Conservation (phyloP, 768 basidiomycete species). For the Paxillus ammoniavirescens region DNA sequence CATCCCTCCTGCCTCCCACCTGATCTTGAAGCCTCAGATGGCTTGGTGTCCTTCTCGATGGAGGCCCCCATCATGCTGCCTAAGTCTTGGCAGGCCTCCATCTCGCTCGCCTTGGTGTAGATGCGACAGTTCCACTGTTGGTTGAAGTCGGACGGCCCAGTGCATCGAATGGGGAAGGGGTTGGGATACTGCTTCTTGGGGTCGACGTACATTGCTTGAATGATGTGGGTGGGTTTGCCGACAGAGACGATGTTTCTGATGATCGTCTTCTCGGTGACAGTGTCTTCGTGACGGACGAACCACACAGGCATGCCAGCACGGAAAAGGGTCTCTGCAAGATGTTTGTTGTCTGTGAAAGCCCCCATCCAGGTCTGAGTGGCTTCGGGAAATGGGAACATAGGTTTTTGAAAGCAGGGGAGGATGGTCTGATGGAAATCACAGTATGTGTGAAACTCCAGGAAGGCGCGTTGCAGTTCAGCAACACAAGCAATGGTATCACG, state of each 20-base stretch:
- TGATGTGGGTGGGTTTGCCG: background rate
- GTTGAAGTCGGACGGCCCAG: no score
- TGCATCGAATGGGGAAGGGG: no score
- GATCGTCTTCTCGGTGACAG: background rate
- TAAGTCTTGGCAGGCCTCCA: no score
- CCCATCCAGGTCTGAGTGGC: background rate
- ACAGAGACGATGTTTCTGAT: background rate
- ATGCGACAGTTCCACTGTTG: no score
- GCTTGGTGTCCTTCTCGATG: no score
- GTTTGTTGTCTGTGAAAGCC: background rate
- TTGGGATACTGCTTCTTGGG: no score
- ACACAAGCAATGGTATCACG: background rate
- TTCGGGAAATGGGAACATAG: no score
- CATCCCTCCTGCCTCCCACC: no score
- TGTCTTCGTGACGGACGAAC: background rate
- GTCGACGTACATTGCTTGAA: background rate
- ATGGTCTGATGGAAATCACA: background rate
- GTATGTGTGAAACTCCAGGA: background rate
- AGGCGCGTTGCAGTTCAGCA: background rate
- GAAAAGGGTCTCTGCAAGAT: background rate
- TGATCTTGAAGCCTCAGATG: no score
- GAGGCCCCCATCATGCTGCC: no score
- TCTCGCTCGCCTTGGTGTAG: no score
- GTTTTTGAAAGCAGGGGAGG: background rate
- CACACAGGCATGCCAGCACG: background rate